A percentile compares a stretch with the other conserved stretches of the same genome.
Conservation (phyloP, 371 early-diverging fungal species). For the Rhizopus delemar region DNA sequence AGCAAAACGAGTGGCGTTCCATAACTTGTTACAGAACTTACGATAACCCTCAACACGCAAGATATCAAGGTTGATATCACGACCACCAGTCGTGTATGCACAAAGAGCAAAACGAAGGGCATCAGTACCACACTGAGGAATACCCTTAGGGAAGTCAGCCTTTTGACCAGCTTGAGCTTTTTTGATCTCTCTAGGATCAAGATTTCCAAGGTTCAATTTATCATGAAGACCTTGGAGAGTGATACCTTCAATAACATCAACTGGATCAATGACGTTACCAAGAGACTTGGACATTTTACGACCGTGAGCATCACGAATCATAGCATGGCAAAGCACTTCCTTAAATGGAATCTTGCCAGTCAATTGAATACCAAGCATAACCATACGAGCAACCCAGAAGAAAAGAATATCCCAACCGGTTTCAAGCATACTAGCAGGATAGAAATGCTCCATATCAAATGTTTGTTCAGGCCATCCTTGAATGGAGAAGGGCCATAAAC, state of each 20-base stretch:
- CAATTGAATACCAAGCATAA: conserved; percentile 96
- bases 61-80: conserved; percentile 98
- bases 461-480: conserved; percentile 97
- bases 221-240: conserved; percentile 76
- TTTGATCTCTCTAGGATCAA: conserved; percentile 91
- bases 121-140: conserved; percentile 99
- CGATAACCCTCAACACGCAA: conserved; percentile 97
- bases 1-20: conserved; percentile 97
- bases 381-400: conserved; percentile 99
- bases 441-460: conserved; percentile 83
- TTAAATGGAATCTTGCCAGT: conserved; percentile 96
- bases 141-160: conserved; percentile 97
- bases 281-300: conserved; percentile 99
- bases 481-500: conserved; percentile 98
- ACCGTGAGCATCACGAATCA: conserved; percentile 99
- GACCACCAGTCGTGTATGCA: conserved; percentile 88
- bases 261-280: conserved; percentile 99
- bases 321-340: conserved; percentile 96
- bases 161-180: conserved; percentile 88
- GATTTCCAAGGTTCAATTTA: conserved; percentile 83
- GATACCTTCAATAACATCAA: conserved; percentile 98
- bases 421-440: conserved; percentile 94
- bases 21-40: conserved; percentile 99
- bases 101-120: conserved; percentile 98
- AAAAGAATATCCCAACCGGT: conserved; percentile 99